Percentiles rank a stretch among this genome's conserved stretches.
Conservation (phyloP, 257 asterid species). For the Lantana camara region DNA sequence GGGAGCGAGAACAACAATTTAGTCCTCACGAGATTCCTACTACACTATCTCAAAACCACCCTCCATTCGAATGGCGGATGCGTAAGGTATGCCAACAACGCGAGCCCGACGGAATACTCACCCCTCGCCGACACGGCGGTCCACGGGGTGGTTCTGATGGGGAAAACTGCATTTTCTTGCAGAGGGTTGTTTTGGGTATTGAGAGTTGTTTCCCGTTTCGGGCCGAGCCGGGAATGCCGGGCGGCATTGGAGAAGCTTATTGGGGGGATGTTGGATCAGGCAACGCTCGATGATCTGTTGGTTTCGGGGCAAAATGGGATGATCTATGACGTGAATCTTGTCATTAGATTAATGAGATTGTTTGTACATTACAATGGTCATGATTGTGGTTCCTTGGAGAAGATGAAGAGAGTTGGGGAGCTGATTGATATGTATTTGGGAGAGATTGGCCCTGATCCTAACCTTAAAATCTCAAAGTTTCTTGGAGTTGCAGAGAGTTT, state of each 20-base stretch:
- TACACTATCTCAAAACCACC: conserved; percentile 63
- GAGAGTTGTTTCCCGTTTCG: conserved; percentile 54
- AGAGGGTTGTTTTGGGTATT: conserved; percentile 66
- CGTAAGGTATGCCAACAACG: background rate
- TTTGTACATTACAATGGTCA: conserved; percentile 45
- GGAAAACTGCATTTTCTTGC: conserved; percentile 61
- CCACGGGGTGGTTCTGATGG: conserved; percentile 57
- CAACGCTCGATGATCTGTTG: conserved; percentile 67
- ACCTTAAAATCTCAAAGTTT: conserved; percentile 59
- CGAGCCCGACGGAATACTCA: conserved; percentile 33
- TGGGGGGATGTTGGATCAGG: conserved; percentile 68
- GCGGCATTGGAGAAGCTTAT: conserved; percentile 61
- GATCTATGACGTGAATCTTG: conserved; percentile 75
- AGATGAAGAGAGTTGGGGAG: conserved; percentile 53
- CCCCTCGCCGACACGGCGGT: conserved; percentile 63
- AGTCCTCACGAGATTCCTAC: conserved; percentile 65
- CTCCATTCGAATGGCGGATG: conserved; percentile 30
- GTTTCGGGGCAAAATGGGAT: conserved; percentile 55
- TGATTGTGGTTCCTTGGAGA: conserved; percentile 25
- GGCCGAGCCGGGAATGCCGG: conserved; percentile 49
- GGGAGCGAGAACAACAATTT: conserved; percentile 56
- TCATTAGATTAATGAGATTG: conserved; percentile 57
- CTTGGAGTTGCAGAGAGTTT: conserved; percentile 76
- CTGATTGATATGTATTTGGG: conserved; percentile 65
- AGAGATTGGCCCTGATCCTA: conserved; percentile 81